Evolutionary conservation across 2,329 filamentous ascomycete genomes (phyloP).

Genomic region (Aureobasidium sp.): DNA sequence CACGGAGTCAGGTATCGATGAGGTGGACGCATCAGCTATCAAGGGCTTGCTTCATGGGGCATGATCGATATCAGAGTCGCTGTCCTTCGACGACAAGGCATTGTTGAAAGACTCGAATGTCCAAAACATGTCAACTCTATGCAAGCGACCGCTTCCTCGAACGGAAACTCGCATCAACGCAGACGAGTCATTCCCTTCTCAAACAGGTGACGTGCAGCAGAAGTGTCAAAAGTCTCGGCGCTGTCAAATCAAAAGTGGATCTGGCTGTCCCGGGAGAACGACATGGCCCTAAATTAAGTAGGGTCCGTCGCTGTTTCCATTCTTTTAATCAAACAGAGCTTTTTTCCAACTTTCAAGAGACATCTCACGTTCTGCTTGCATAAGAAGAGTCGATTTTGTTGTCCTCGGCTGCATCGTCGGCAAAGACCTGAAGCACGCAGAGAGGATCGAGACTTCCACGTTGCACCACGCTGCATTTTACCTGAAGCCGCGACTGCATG

Average conservation of each 20-base stretch:
- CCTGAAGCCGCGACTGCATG: conserved; percentile 1
- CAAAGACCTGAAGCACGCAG: not conserved
- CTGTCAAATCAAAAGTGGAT: conserved; percentile 12
- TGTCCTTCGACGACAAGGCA: not conserved
- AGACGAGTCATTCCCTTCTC: conserved; percentile 5
- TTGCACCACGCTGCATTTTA: not conserved
- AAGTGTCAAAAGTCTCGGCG: conserved; percentile 7
- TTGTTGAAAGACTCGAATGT: not conserved
- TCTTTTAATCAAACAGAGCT: not conserved
- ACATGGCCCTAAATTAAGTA: conserved; percentile 8
- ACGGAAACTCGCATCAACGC: not conserved
- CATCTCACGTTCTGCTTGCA: not conserved
- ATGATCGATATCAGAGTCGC: not conserved
- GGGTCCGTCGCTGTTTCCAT: not conserved
- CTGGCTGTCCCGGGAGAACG: not conserved
- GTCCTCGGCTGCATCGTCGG: not conserved
- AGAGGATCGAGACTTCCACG: conserved; percentile 4
- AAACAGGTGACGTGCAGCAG: conserved; percentile 7
- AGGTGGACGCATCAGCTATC: not conserved
- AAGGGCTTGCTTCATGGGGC: not conserved
- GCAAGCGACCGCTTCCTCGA: not conserved
- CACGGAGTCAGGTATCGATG: not conserved
- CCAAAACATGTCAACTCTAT: not conserved
- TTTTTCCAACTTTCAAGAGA: not conserved
- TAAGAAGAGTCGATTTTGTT: not conserved